Evolutionary conservation across 163 green algal species (phyloP).

Genomic region (Coccomyxa subellipsoidea): DNA sequence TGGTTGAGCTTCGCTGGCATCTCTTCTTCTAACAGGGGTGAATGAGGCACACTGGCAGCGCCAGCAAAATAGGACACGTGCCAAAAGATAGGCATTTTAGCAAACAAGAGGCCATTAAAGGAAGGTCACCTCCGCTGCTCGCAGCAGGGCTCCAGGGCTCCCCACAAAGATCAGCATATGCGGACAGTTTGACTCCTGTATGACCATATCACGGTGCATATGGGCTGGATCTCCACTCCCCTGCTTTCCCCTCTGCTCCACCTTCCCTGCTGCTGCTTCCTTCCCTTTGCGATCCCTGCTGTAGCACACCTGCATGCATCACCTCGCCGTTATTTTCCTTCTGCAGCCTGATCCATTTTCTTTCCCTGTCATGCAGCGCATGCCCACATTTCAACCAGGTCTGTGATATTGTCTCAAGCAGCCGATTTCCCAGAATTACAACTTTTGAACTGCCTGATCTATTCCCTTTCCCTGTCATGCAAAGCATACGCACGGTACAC

Average conservation of each 20-base stretch:
- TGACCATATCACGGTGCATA: not conserved
- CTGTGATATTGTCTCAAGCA: too few relatives aligned
- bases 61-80: not conserved
- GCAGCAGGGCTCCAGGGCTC: slow-evolving; percentile 2
- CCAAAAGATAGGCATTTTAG: not conserved
- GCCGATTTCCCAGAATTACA: too few relatives aligned
- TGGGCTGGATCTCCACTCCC: not conserved
- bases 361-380: too few relatives aligned
- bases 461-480: too few relatives aligned
- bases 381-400: too few relatives aligned
- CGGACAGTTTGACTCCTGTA: not conserved
- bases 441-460: too few relatives aligned
- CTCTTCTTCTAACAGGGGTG: too few relatives aligned
- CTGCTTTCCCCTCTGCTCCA: not conserved
- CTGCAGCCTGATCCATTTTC: not conserved
- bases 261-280: not conserved
- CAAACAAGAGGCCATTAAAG: not conserved
- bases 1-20: too few relatives aligned
- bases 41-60: too few relatives aligned
- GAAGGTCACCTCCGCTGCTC: not conserved
- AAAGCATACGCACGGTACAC: too few relatives aligned
- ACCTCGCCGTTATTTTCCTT: too few relatives aligned
- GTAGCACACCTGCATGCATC: not conserved
- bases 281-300: not conserved
- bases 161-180: slow-evolving; percentile 12